Evolutionary conservation across 768 basidiomycete species (phyloP), one percentile per base, ranked within the genome.

Genomic region (Boletus coccyginus): DNA sequence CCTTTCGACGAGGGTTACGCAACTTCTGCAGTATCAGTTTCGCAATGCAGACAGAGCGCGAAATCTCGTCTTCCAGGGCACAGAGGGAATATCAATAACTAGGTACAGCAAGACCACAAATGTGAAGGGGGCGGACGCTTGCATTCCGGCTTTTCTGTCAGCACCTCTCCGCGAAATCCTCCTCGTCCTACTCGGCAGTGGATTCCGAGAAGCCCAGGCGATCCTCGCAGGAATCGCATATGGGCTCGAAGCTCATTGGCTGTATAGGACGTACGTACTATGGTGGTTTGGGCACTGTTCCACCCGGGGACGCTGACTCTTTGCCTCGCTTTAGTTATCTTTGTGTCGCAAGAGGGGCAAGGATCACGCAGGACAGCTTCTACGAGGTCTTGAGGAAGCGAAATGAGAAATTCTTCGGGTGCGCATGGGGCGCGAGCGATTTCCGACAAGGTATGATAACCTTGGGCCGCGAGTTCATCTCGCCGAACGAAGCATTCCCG

Each of bases 51-150:
- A 58, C 3, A 3, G 46, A 0, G 32, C 53, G 0, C 36, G 50
- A 48, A 61, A 58, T 19, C 10, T 61, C 0, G 1, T 52, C 0
- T 61, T 61, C 39, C 53, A 61, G 7, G 60, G 52, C 0, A 13
- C 6, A 1, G 59, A 60, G 3, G 32, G 48, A 1, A 3, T 60
- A 1, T 13, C 33, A 0, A 21, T 60, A 0, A n/a, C 1, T 1
- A 53, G 59, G 17, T 60, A 58, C 11, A 58, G 59, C 56, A 60
- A 60, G 39, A 54, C 52, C 0, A 54, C 45, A 0, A 54, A 54
- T 12, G 0, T 3, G 8, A 58, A 31, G 19, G 56, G 52, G 1
- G 29, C 1, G 29, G 49, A 60, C 1, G 2, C 1, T 8, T 60
- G 59, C 31, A 48, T 35, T 6, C 59, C 56, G 7, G 48, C 56